Percentiles rank a stretch among this genome's conserved stretches.
phyloP scores from a whole-genome alignment of 495 filamentous ascomycete species.

The Lepidopterella palustris region DNA sequence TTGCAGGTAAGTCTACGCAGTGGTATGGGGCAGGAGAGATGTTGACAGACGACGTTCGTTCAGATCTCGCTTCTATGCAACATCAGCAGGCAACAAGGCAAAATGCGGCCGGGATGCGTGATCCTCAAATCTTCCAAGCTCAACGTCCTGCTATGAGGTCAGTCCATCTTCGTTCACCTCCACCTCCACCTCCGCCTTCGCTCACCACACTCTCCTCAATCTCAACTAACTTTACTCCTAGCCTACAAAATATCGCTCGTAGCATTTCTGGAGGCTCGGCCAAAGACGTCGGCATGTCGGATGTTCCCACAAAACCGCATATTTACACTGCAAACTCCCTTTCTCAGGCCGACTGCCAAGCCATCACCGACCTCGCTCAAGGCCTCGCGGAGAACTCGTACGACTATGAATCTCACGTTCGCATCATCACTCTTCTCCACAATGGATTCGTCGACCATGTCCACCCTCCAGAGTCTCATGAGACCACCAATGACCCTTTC shows the following conservation, averaged over 20 bases:
- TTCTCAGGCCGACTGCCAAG: constrained; percentile 47
- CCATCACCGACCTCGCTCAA: constrained; percentile 48
- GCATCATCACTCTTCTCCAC: constrained; percentile 59
- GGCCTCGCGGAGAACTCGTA: constrained; percentile 56
- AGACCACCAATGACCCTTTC: constrained; percentile 35
- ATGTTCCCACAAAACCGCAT: constrained; percentile 43
- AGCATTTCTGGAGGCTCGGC: constrained; percentile 50
- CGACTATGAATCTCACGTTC: constrained; percentile 57
- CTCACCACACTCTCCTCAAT: neutral
- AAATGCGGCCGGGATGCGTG: constrained; percentile 43
- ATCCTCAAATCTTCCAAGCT: constrained; percentile 43
- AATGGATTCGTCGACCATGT: constrained; percentile 55
- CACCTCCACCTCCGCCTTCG: neutral
- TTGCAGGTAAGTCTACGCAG: constrained; percentile 41
- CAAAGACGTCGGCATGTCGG: constrained; percentile 52
- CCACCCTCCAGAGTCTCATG: constrained; percentile 37
- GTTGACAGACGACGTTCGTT: neutral
- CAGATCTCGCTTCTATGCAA: constrained; percentile 61
- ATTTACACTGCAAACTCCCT: constrained; percentile 48
- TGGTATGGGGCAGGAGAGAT: neutral
- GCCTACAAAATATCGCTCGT: constrained; percentile 46
- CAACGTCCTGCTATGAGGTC: constrained; percentile 35
- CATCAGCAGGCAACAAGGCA: constrained; percentile 49
- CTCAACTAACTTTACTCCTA: constrained; percentile 30
- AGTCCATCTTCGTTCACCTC: constrained; percentile 23